Evolutionary conservation across 129 eudicot genomes (phyloP).

Genomic region (Flaveria bidentis): DNA sequence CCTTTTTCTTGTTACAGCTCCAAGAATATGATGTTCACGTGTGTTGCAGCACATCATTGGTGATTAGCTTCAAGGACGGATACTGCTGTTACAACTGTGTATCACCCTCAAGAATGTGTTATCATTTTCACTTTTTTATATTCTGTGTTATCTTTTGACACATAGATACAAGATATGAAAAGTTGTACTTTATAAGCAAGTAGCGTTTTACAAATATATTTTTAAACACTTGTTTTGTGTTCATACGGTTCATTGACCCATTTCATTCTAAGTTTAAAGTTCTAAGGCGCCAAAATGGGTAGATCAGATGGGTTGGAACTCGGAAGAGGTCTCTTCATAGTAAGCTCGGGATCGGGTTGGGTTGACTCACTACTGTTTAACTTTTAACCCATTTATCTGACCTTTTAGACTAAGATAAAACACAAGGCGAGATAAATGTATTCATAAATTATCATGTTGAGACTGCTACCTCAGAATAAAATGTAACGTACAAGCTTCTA

Average conservation of each 20-base stretch:
- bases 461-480: background rate
- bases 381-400: too few species aligned
- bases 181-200: background rate
- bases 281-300: background rate
- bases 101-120: background rate
- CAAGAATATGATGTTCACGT: slow-evolving; percentile 43
- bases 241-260: background rate
- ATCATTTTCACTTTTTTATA: background rate
- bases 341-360: background rate
- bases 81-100: background rate
- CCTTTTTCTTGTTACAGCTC: slow-evolving; percentile 43
- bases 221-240: background rate
- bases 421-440: too few species aligned
- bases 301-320: too few species aligned
- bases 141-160: background rate
- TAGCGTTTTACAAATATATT: background rate
- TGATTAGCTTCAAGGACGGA: background rate
- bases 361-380: background rate
- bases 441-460: too few species aligned
- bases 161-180: background rate
- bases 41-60: background rate
- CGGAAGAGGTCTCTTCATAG: too few species aligned
- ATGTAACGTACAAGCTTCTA: too few species aligned
- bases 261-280: background rate
- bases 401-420: too few species aligned